These are phyloP conservation scores for Leishmania arabica DNA, from an alignment of 208 protist species.

Conservation along the genomic window DNA sequence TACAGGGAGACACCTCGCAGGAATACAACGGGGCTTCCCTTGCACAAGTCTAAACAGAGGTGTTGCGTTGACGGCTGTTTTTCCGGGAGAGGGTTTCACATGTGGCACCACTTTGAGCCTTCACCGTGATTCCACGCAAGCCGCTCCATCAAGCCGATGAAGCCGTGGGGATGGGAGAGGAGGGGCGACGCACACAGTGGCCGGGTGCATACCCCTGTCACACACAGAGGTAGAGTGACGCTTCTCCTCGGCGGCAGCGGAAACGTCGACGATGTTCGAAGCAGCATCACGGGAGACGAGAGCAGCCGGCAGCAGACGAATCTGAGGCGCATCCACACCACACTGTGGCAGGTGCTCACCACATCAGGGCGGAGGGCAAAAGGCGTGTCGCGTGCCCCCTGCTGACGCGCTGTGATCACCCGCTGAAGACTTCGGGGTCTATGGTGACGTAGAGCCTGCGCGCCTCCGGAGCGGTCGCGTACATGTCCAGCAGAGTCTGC, in stretches of 20 bases:
- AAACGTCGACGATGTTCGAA: background rate
- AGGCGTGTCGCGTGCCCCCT: background rate
- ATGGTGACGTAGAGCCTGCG: slow-evolving; percentile 59
- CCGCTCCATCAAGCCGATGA: background rate
- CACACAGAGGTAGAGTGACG: background rate
- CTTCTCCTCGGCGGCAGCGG: background rate
- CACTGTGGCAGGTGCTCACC: background rate
- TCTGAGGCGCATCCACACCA: background rate
- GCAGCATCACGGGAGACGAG: background rate
- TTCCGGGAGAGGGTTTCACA: background rate
- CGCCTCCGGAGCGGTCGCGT: slow-evolving; percentile 40
- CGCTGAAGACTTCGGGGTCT: slow-evolving; percentile 64
- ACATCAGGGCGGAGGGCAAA: slow-evolving; percentile 11
- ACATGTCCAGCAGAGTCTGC: slow-evolving; percentile 52
- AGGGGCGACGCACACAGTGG: background rate
- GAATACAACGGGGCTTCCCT: background rate
- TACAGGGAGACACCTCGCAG: background rate
- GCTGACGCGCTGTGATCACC: slow-evolving; percentile 22
- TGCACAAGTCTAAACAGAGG: background rate
- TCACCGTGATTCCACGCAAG: background rate
- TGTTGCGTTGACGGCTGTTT: background rate
- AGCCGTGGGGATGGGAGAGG: background rate
- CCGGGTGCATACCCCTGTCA: background rate
- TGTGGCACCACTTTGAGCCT: background rate
- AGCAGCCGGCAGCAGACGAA: background rate